Percentiles rank a stretch among this genome's conserved stretches.
Evolutionary conservation across 2,329 filamentous ascomycete genomes (phyloP).

Genomic region (Calonectria honghensis): DNA sequence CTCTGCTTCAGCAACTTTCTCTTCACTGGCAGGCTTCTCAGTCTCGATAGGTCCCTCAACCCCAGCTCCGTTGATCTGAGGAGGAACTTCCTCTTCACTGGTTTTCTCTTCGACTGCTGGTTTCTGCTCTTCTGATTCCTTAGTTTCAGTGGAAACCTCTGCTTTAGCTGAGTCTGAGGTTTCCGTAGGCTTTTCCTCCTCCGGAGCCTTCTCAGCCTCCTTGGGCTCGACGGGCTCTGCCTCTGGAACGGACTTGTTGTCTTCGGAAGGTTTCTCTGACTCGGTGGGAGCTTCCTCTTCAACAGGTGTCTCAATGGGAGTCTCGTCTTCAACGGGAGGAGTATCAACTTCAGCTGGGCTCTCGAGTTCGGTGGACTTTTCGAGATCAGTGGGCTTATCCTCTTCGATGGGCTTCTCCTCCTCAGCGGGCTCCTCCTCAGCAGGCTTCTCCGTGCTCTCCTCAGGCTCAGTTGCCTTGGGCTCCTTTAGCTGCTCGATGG

Average conservation of each 20-base stretch:
- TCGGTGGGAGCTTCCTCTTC: slow-evolving; percentile 6
- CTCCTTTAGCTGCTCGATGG: slow-evolving; percentile 24
- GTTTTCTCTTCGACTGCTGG: neutral
- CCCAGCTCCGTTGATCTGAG: neutral
- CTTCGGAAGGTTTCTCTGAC: neutral
- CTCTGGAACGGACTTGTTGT: neutral
- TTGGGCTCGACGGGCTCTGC: slow-evolving; percentile 2
- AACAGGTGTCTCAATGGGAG: neutral
- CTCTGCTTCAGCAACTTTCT: neutral
- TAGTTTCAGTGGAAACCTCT: neutral
- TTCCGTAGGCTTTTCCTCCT: neutral
- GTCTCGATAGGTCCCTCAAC: neutral
- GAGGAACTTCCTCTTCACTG: neutral
- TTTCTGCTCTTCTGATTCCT: neutral
- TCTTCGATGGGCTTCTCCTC: no score
- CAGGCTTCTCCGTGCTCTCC: slow-evolving; percentile 7
- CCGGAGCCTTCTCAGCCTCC: slow-evolving; percentile 22
- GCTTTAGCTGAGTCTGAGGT: neutral
- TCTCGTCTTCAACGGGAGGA: slow-evolving; percentile 3
- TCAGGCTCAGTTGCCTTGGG: neutral
- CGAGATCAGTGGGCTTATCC: no score
- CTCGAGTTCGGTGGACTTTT: neutral
- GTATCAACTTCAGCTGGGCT: slow-evolving; percentile 12
- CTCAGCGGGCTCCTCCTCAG: slow-evolving; percentile 26
- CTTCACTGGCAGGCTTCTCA: neutral